Conservation (phyloP, 2,329 filamentous ascomycete species). For the Curvularia verruculosa region DNA sequence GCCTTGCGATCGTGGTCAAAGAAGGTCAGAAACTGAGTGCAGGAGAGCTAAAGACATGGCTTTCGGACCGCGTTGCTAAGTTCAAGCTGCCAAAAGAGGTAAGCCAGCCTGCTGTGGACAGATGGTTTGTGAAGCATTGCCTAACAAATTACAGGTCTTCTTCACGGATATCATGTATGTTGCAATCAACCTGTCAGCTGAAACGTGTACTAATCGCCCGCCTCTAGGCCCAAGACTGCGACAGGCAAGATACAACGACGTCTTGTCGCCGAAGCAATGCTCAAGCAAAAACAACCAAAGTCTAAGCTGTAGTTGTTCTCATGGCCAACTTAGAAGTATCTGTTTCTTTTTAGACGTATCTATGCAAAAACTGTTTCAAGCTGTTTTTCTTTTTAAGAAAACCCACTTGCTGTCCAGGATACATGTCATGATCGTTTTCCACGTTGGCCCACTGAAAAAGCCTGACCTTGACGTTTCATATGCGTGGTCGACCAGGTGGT, state of each 20-base stretch:
- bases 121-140: conserved; percentile 15
- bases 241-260: conserved; percentile 87
- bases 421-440: conserved; percentile 11
- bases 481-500: conserved; percentile 8
- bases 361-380: background rate
- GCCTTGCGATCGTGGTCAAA: conserved; percentile 76
- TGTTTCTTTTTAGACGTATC: conserved; percentile 7
- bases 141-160: conserved; percentile 64
- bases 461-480: conserved; percentile 12
- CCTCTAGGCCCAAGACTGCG: conserved; percentile 74
- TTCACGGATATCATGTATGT: conserved; percentile 74
- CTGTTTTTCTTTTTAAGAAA: background rate
- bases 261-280: conserved; percentile 85
- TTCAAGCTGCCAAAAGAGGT: conserved; percentile 88
- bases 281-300: conserved; percentile 67
- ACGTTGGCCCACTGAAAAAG: conserved; percentile 5
- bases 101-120: conserved; percentile 31
- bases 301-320: conserved; percentile 56
- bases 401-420: background rate
- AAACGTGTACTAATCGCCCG: conserved; percentile 14
- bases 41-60: conserved; percentile 70
- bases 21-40: conserved; percentile 60
- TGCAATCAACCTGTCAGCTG: background rate
- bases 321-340: conserved; percentile 3
- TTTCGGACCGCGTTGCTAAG: conserved; percentile 73